Evolutionary conservation across 805 yeast species (phyloP).

Genomic region (Schizosaccharomyces osmophilus): DNA sequence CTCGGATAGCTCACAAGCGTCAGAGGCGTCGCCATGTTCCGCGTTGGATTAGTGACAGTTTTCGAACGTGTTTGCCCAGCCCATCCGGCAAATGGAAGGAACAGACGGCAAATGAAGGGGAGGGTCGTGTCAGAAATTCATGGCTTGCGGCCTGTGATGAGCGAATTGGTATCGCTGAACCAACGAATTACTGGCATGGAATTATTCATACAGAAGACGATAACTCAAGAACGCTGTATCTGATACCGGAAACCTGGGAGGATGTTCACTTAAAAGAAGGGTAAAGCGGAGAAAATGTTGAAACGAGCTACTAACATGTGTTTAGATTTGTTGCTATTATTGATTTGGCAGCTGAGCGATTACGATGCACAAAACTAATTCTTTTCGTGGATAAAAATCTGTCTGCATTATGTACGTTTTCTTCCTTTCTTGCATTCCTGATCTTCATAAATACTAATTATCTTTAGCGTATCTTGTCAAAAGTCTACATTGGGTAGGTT

Average conservation of each 20-base stretch:
- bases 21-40: constrained; percentile 1
- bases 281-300: no score
- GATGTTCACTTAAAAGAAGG: neutral
- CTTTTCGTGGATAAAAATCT: neutral
- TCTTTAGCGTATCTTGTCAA: neutral
- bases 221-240: neutral
- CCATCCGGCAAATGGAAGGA: constrained; percentile 1
- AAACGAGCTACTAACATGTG: no score
- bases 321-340: neutral
- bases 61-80: constrained; percentile 1
- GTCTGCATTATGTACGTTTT: neutral
- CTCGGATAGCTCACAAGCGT: neutral
- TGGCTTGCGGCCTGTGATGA: neutral
- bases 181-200: neutral
- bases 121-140: neutral
- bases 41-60: constrained; percentile 2
- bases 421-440: no score
- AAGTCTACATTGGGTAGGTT: neutral
- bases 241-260: neutral
- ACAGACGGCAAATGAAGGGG: constrained; percentile 1
- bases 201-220: neutral
- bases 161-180: neutral
- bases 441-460: neutral
- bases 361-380: neutral
- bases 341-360: neutral